Percentiles rank a stretch among this genome's conserved stretches.
Evolutionary conservation across 2,329 filamentous ascomycete species (phyloP).

Genomic region (Emydomyces testavorans): DNA sequence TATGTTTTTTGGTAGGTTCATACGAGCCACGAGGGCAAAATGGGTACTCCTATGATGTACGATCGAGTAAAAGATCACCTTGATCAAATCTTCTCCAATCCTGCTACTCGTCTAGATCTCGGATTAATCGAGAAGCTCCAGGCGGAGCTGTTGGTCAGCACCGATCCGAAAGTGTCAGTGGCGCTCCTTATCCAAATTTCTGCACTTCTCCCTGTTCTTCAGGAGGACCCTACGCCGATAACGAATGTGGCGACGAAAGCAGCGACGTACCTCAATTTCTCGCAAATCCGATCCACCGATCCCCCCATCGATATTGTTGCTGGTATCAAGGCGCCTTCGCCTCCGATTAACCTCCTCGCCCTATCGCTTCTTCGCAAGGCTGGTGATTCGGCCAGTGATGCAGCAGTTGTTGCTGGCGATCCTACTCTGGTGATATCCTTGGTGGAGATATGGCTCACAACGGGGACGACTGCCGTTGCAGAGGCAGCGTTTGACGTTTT

Average conservation of each 20-base stretch:
- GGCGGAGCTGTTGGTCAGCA: constrained; percentile 32
- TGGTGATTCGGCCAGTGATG: constrained; percentile 40
- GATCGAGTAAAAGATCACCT: constrained; percentile 34
- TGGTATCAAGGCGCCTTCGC: constrained; percentile 41
- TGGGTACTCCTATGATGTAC: constrained; percentile 29
- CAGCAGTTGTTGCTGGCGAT: constrained; percentile 47
- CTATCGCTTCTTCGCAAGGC: constrained; percentile 48
- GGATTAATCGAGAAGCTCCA: constrained; percentile 42
- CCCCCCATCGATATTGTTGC: constrained; percentile 44
- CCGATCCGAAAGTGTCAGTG: constrained; percentile 29
- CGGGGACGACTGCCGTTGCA: constrained; percentile 44
- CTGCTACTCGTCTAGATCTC: constrained; percentile 37
- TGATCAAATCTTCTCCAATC: constrained; percentile 34
- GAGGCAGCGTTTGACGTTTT: constrained; percentile 44
- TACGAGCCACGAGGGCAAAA: constrained; percentile 12
- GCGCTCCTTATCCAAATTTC: constrained; percentile 39
- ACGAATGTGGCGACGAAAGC: constrained; percentile 43
- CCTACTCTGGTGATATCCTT: constrained; percentile 45
- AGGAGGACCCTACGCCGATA: constrained; percentile 47
- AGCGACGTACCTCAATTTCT: constrained; percentile 40
- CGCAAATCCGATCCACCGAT: constrained; percentile 38
- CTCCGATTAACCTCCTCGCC: constrained; percentile 46
- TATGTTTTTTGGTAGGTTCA: neutral
- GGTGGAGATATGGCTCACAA: constrained; percentile 49
- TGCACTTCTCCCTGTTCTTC: constrained; percentile 41